Conservation (phyloP, 306 rosid genomes). For the Ochetophila trinervis region DNA sequence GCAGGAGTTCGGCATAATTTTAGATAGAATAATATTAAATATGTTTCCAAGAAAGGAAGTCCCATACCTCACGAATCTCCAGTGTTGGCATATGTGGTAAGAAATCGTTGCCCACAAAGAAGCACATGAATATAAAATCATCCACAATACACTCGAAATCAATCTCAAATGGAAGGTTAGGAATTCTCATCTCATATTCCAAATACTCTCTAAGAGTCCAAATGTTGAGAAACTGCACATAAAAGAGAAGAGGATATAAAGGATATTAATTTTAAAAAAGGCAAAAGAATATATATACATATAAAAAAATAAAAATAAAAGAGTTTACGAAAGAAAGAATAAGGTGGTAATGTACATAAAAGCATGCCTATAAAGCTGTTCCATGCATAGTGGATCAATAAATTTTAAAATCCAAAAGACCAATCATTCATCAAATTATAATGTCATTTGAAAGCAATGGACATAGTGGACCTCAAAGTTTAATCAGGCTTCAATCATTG, state of each 20-base stretch:
- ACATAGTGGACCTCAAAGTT: neutral
- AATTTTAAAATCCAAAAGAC: neutral
- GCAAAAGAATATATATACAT: neutral
- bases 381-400: neutral
- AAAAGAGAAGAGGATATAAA: slow-evolving; percentile 2
- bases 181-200: slow-evolving; percentile 77
- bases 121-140: slow-evolving; percentile 94
- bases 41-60: slow-evolving; percentile 2
- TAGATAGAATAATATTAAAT: no score
- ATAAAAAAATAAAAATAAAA: no score
- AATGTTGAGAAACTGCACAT: slow-evolving; percentile 76
- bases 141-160: slow-evolving; percentile 86
- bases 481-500: neutral
- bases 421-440: neutral
- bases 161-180: slow-evolving; percentile 63
- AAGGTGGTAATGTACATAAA: neutral
- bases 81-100: slow-evolving; percentile 97
- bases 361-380: neutral
- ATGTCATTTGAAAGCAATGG: neutral
- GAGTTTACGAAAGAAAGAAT: no score
- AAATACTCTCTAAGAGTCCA: slow-evolving; percentile 96
- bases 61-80: slow-evolving; percentile 91
- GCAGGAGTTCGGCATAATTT: no score
- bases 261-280: neutral
- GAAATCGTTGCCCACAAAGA: slow-evolving; percentile 96